phyloP scores from a whole-genome alignment of 2,329 filamentous ascomycete species.

The Cordyceps cicadae region DNA sequence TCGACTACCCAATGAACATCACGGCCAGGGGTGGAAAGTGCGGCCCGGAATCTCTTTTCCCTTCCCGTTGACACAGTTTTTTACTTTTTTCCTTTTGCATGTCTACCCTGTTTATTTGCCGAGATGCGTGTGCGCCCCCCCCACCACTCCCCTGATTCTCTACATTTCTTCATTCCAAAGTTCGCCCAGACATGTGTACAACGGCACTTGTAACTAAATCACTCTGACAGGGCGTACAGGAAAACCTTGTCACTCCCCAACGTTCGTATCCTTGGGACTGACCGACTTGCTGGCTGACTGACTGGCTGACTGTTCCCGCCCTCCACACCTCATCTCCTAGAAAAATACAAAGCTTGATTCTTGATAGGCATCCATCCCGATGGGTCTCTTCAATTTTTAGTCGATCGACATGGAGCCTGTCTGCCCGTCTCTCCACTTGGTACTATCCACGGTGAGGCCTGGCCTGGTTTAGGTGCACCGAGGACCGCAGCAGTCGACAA shows the following conservation, averaged over 20 bases:
- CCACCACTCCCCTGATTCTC: background rate
- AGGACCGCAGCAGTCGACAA: constrained; percentile 7
- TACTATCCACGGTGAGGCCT: background rate
- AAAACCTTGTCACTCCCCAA: background rate
- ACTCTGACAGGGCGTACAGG: background rate
- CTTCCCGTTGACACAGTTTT: background rate
- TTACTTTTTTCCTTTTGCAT: background rate
- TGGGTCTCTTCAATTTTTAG: background rate
- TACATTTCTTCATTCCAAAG: background rate
- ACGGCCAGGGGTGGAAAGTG: background rate
- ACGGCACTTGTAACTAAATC: no score
- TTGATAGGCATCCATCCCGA: background rate
- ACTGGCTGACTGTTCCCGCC: background rate
- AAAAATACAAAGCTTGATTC: constrained; percentile 3
- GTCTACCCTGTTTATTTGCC: background rate
- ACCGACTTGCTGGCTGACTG: background rate
- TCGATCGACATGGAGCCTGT: background rate
- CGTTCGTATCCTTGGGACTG: background rate
- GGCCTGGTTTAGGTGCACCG: background rate
- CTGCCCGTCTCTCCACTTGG: constrained; percentile 5
- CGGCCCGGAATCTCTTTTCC: background rate
- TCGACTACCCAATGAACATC: background rate
- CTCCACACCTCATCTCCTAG: background rate
- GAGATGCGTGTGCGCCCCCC: background rate
- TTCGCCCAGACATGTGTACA: no score